phyloP scores from a whole-genome alignment of 331 rosid genomes.

The Rhamnella rubrinervis region DNA sequence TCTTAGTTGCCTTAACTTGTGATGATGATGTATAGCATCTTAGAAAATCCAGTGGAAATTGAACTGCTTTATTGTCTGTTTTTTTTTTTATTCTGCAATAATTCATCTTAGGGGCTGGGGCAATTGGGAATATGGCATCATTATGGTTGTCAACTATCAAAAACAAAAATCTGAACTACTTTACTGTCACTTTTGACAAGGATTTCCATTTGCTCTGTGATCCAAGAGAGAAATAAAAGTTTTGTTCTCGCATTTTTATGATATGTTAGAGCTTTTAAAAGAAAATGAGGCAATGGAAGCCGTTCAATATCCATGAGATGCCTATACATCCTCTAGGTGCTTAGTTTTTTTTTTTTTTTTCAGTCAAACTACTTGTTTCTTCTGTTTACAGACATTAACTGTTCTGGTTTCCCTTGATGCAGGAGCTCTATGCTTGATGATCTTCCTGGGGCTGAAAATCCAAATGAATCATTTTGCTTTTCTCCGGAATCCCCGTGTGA shows the following conservation, averaged over 20 bases:
- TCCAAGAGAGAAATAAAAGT: conserved; percentile 6
- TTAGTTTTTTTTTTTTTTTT: background rate
- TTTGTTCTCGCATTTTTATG: background rate
- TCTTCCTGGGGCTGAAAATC: conserved; percentile 37
- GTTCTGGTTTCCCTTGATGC: conserved; percentile 25
- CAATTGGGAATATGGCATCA: conserved; percentile 29
- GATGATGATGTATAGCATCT: conserved; percentile 22
- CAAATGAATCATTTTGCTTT: conserved; percentile 27
- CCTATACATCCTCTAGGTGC: background rate
- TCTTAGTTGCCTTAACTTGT: conserved; percentile 29
- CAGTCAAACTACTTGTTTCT: conserved; percentile 4
- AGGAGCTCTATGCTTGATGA: conserved; percentile 50
- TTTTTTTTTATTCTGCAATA: conserved; percentile 29
- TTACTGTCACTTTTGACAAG: conserved; percentile 22
- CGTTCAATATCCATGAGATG: conserved; percentile 28
- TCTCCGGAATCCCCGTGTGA: conserved; percentile 32
- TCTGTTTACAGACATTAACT: conserved; percentile 27
- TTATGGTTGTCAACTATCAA: conserved; percentile 25
- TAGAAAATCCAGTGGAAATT: conserved; percentile 37
- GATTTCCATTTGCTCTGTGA: conserved; percentile 24
- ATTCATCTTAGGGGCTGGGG: conserved; percentile 32
- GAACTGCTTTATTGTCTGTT: conserved; percentile 41
- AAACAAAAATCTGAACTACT: conserved; percentile 26
- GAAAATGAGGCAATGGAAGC: conserved; percentile 17
- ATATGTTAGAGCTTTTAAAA: background rate